Evolutionary conservation across 495 filamentous ascomycete species (phyloP).

Genomic region (Podospora tetraspora): DNA sequence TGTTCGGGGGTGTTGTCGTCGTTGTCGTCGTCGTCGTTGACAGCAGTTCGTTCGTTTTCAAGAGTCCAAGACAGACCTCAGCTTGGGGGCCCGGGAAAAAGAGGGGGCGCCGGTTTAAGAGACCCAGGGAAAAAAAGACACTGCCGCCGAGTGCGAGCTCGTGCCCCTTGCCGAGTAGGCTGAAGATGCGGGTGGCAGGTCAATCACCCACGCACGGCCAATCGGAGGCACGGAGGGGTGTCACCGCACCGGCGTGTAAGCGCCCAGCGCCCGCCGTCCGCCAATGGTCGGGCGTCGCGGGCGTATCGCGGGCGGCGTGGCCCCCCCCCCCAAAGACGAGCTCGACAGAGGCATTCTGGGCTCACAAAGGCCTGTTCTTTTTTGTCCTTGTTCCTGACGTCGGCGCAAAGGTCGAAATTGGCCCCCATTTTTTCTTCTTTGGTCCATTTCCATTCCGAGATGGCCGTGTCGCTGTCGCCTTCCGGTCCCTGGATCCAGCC

Average conservation of each 20-base stretch:
- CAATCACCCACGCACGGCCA: slow-evolving; percentile 27
- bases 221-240: slow-evolving; percentile 19
- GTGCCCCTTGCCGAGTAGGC: slow-evolving; percentile 21
- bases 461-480: not conserved
- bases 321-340: not conserved
- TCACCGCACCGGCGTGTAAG: slow-evolving; percentile 24
- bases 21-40: not conserved
- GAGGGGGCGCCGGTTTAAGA: slow-evolving; percentile 17
- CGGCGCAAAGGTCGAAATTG: not conserved
- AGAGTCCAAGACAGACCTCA: slow-evolving; percentile 1
- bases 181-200: slow-evolving; percentile 27
- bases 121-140: not conserved
- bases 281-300: slow-evolving; percentile 19
- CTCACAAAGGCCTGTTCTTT: not conserved
- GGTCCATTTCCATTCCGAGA: not conserved
- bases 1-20: not conserved
- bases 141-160: slow-evolving; percentile 21
- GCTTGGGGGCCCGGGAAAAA: slow-evolving; percentile 6
- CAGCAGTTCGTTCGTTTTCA: not conserved
- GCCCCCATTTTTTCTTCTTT: not conserved
- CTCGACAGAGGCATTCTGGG: not conserved
- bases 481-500: not conserved
- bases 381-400: not conserved
- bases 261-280: slow-evolving; percentile 26
- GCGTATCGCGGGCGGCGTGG: slow-evolving; percentile 9